A percentile compares a stretch with the other conserved stretches of the same genome.
These are phyloP conservation scores for Heterobasidion occidentale DNA, from an alignment of 1,284 basidiomycete genomes.

Conservation along the genomic window DNA sequence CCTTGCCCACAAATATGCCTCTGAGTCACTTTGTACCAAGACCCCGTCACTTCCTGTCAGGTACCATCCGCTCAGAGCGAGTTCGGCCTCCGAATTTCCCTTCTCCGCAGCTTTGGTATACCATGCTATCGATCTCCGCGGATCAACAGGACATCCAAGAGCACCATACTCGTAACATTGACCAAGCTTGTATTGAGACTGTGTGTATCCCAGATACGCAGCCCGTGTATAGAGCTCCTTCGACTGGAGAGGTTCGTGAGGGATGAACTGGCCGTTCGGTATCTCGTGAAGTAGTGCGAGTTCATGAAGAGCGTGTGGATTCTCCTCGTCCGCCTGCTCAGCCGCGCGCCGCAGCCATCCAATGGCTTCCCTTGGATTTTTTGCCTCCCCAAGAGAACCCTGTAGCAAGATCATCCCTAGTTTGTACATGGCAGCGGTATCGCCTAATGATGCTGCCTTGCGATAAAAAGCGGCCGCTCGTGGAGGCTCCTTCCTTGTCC, in stretches of 20 bases:
- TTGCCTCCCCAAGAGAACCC: slow-evolving; percentile 78
- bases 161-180: slow-evolving; percentile 92
- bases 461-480: slow-evolving; percentile 95
- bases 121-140: slow-evolving; percentile 92
- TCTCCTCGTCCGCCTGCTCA: slow-evolving; percentile 96
- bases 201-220: slow-evolving; percentile 90
- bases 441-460: slow-evolving; percentile 92
- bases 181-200: slow-evolving; percentile 92
- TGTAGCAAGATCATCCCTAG: slow-evolving; percentile 92
- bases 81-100: slow-evolving; percentile 89
- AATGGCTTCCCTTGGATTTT: slow-evolving; percentile 87
- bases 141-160: slow-evolving; percentile 88
- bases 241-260: slow-evolving; percentile 74
- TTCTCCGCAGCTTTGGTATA: slow-evolving; percentile 97
- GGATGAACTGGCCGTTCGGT: slow-evolving; percentile 55
- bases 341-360: slow-evolving; percentile 94
- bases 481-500: slow-evolving; percentile 84
- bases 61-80: slow-evolving; percentile 97
- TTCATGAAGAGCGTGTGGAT: slow-evolving; percentile 96
- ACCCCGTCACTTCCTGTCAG: slow-evolving; percentile 92
- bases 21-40: slow-evolving; percentile 93
- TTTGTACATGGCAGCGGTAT: slow-evolving; percentile 99
- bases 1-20: slow-evolving; percentile 95
- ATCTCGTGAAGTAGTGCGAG: slow-evolving; percentile 90
- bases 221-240: slow-evolving; percentile 88